Base-by-base conservation (phyloP, 495 filamentous ascomycete genomes). In the Xylaria scruposa region DNA sequence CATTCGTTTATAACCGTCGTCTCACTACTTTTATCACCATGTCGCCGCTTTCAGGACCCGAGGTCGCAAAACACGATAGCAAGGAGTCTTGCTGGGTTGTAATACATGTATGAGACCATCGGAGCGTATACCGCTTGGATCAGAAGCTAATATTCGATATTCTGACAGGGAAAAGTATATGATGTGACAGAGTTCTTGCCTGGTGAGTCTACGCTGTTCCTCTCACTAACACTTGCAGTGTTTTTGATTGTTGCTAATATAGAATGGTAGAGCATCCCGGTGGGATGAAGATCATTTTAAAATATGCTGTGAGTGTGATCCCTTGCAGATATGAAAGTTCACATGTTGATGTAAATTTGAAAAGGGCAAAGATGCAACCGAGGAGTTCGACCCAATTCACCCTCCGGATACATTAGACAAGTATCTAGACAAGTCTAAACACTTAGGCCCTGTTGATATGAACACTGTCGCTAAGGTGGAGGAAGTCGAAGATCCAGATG, bases 401-500 rank as follows among this genome's bases (percentile, higher is more conserved):
- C 89, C 93, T 24, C 87, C 89, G 12, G 92, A 95, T 73, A 93
- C 91, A 5, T 85, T 93, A 36, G 90, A 93, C 75, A 93, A 90
- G 78, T 97, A 92, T 79, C 89, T 97, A 44, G 91, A 95, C 78
- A 85, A 88, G 72, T 92, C 90, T 58, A 96, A 97, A 81, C 95
- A 98, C 79, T 82, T 97, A n/a, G 95, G 95, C 7, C 86, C 90
- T 60, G 95, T 98, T 17, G 93, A 97, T 81, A 95, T 97, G 94
- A 77, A 80, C 29, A 97, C 94, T 0, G 94, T 97, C 9, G 85
- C 91, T 75, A 83, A 87, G 63, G 90, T 95, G 72, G 87, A 90
- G 78, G 90, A 92, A 74, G 85, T 84, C 33, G 85, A 87, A 36
- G 91, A 93, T 58, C 93, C 94, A 0, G 93, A 94, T 63, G 95